A percentile compares a stretch with the other conserved stretches of the same genome.
Conservation (phyloP, 495 filamentous ascomycete species). For the Penicillium antarcticum region DNA sequence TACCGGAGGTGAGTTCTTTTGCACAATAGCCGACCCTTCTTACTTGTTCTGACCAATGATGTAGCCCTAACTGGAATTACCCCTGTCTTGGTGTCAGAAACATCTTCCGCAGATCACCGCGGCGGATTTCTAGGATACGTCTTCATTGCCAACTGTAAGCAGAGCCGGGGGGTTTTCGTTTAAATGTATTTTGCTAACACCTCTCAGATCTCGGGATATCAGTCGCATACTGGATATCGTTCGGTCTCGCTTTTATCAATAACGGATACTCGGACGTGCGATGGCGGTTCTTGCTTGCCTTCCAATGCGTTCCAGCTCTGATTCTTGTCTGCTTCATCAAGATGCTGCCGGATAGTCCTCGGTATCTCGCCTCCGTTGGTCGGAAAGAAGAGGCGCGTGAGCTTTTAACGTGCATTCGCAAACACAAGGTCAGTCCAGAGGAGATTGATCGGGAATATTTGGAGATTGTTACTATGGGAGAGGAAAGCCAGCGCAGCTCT, state of each 20-base stretch:
- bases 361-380: slow-evolving; percentile 39
- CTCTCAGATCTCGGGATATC: slow-evolving; percentile 52
- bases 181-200: too few species aligned
- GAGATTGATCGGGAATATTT: slow-evolving; percentile 37
- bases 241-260: slow-evolving; percentile 52
- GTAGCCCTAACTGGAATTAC: slow-evolving; percentile 48
- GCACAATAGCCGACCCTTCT: background rate
- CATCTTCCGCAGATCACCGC: slow-evolving; percentile 44
- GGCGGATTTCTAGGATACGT: slow-evolving; percentile 48
- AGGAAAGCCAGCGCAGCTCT: slow-evolving; percentile 32
- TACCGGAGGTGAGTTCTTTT: slow-evolving; percentile 36
- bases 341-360: slow-evolving; percentile 47
- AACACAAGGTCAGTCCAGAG: slow-evolving; percentile 16
- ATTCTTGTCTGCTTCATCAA: slow-evolving; percentile 47
- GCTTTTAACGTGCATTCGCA: slow-evolving; percentile 26
- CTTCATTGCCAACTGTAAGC: slow-evolving; percentile 51
- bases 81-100: slow-evolving; percentile 52
- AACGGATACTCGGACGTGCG: slow-evolving; percentile 47
- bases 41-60: background rate
- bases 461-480: slow-evolving; percentile 36
- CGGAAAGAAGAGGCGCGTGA: slow-evolving; percentile 38
- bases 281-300: slow-evolving; percentile 55
- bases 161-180: background rate
- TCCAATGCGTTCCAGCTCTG: slow-evolving; percentile 53
- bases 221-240: slow-evolving; percentile 62